Evolutionary conservation across 352 stramenopile species (phyloP), one percentile per base, ranked within the genome.

Genomic region (Pelagophyceae sp.): DNA sequence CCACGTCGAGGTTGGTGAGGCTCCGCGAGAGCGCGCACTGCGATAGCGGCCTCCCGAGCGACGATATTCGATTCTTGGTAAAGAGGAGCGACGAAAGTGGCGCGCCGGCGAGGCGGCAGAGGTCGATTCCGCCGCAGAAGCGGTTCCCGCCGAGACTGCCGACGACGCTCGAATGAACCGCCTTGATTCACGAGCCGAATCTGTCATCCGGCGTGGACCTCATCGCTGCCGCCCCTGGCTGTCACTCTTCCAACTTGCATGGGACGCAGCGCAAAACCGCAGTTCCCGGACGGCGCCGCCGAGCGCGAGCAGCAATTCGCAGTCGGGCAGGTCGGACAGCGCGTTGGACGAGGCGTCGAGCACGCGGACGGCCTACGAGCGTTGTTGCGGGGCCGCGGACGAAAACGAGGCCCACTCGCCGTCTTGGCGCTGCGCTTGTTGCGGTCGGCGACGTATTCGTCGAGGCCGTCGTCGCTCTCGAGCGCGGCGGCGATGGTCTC

Each of bases 1-100:
- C n/a, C 33, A 27, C 38, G 67, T 74, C 67, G 67, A 74, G 67
- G 15, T 74, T n/a, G 2, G 67, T 37, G 15, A 74, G 35, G 38
- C 35, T 51, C 67, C 15, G 2, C 3, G 3, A 27, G 11, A 67
- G 60, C 25, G 27, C 60, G 31, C 11, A 15, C 60, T 15, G 11
- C 60, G 60, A 5, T 6, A 71, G 61, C 61, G n/a, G 61, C 61
- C n/a, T 6, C 3, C 6, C n/a, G n/a, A n/a, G n/a, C n/a, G n/a
- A n/a, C n/a, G n/a, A n/a, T n/a, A n/a, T n/a, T n/a, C n/a, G n/a
- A n/a, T n/a, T n/a, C n/a, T n/a, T n/a, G n/a, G n/a, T n/a, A n/a
- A n/a, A n/a, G n/a, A n/a, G n/a, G n/a, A n/a, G n/a, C n/a, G n/a
- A n/a, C n/a, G n/a, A n/a, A n/a, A n/a, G n/a, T n/a, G n/a, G n/a